Evolutionary conservation across 345 rosid species (phyloP), one percentile per base, ranked within the genome.

Genomic region (Hypericum perforatum): DNA sequence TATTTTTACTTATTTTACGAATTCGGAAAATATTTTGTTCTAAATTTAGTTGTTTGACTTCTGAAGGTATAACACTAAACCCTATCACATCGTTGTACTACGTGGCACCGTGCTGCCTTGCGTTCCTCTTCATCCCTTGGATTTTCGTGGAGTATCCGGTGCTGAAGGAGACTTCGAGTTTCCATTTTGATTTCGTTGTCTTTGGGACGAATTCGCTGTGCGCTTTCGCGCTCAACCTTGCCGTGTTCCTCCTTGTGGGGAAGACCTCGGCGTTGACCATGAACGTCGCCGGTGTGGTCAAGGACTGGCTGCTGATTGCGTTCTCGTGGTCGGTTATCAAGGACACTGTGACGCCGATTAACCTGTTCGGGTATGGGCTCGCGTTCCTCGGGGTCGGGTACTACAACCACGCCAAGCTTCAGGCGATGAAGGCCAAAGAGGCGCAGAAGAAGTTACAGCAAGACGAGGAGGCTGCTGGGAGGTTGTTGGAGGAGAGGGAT

Each of bases 211-310:
- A 91, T 58, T 85, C 96, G 0, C 0, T 87, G 1, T 91, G 98
- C 45, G 96, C 98, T 5, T 91, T 91, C 11, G 98, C 96, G 0
- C 58, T 91, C 77, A 91, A 91, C 62, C 86, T 87, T 0, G 98
- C 96, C 5, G 98, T 91, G 65, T 91, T 91, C 78, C 68, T 91
- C 57, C 87, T 91, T 7, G 96, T 91, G 7, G 98, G 98, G 6
- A 91, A 91, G 67, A 91, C 98, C 9, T 91, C 98, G 0, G 98
- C 98, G 9, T 67, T 91, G 68, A 87, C 98, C 5, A 91, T 91
- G 98, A 91, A 91, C 65, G 98, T 91, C 41, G 98, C 98, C 41
- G 97, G 97, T 46, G 96, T 90, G 6, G 97, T 90, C 1, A 90
- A 90, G 70, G 97, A 90, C 59, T 90, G 96, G 98, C 56, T 91